Percentiles rank a stretch among this genome's conserved stretches.
These are phyloP conservation scores for Neonectria neomacrospora DNA, from an alignment of 2,329 filamentous ascomycete genomes.

Conservation along the genomic window DNA sequence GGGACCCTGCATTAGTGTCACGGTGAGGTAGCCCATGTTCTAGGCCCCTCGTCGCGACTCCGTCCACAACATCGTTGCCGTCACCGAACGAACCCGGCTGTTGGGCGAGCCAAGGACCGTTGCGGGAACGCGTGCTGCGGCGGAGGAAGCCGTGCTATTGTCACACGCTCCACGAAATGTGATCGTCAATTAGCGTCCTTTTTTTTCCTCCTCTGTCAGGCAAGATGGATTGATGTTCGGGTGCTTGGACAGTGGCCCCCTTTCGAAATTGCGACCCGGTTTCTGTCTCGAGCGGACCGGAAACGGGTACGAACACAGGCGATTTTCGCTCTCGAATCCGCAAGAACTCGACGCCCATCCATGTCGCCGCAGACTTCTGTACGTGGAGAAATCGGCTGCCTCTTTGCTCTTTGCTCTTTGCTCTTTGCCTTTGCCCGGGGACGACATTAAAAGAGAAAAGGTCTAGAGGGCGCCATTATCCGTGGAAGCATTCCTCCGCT, in stretches of 20 bases:
- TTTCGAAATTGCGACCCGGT: slow-evolving; percentile 22
- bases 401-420: too few species aligned
- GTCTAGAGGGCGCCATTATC: not conserved
- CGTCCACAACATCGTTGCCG: not conserved
- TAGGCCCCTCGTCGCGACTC: slow-evolving; percentile 9
- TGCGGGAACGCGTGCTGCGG: not conserved
- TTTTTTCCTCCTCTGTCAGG: not conserved
- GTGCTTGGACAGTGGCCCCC: slow-evolving; percentile 7
- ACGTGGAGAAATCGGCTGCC: not conserved
- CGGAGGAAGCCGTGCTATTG: not conserved
- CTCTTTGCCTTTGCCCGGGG: not conserved
- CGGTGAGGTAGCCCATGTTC: slow-evolving; percentile 11
- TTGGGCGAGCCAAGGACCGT: not conserved
- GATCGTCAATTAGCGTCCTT: not conserved
- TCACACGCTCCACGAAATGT: not conserved
- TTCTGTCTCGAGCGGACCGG: not conserved
- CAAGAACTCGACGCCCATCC: not conserved
- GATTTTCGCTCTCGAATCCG: not conserved
- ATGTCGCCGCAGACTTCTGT: not conserved
- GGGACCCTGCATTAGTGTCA: slow-evolving; percentile 27
- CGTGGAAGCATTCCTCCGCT: not conserved
- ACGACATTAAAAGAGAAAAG: not conserved
- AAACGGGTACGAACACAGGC: not conserved
- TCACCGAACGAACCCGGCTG: not conserved
- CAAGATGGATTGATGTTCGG: not conserved